Base-by-base conservation (phyloP, 345 rosid genomes). In the Aurinia saxatilis region DNA sequence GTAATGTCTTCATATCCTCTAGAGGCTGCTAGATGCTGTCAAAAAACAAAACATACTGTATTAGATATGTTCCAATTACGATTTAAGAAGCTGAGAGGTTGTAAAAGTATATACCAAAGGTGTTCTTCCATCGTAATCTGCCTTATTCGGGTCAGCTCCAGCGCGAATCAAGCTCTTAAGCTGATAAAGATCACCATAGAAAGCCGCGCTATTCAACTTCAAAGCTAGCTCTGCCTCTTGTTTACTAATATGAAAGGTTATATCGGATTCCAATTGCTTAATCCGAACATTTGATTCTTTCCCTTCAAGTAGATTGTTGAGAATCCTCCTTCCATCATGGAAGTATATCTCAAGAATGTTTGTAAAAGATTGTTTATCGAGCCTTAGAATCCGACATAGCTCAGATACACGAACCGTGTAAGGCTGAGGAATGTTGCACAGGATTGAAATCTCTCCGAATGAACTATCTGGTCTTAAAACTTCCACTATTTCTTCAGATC, bases 1-100 rank as follows among this genome's bases (percentile, higher is more conserved):
- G 79, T 75, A 9, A 86, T 78, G 42, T 84, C 86, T 71, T 80
- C 85, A 57, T 80, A 76, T 50, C 98, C 98, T 77, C 71, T 82
- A 33, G 85, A 75, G 12, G 96, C 89, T 57, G 91, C 95, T 66
- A 86, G 77, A 48, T 91, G 95, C 98, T 88, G 83, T 55, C n/a
- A 72, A 45, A 29, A 21, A 21, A 16, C 5, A 46, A 42, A 48
- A 49, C 36, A 31, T 67, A 27, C 31, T 27, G 31, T 4, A 10
- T 62, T 54, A 67, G 40, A 5, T 53, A 36, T 21, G 58, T 48
- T 59, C 11, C 40, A 10, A 25, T 13, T 30, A 12, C 2, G 7
- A 15, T 21, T 12, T 1, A 35, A 65, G 50, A 63, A 60, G 15
- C 49, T 0, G 3, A 49, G 21, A 63, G 56, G 25, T 34, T 52